Evolutionary conservation across 2,329 filamentous ascomycete species (phyloP).

Genomic region (Hortaea werneckii): DNA sequence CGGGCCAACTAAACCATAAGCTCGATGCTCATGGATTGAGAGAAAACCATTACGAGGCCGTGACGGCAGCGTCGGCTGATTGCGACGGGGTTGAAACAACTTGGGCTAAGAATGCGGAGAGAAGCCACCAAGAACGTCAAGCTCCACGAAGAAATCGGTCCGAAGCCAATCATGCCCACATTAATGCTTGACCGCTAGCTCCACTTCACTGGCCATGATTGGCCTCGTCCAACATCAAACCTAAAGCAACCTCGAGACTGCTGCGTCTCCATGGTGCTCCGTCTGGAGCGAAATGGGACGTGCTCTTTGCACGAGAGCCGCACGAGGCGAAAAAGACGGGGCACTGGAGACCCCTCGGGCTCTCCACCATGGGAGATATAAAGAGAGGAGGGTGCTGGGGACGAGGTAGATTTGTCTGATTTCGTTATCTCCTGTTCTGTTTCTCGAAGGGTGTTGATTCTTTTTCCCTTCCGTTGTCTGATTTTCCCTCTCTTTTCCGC

Average conservation of each 20-base stretch:
- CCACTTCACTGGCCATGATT: not conserved
- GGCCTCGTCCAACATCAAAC: not conserved
- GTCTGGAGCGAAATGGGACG: not conserved
- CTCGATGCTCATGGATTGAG: no score
- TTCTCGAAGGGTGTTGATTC: no score
- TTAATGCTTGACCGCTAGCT: not conserved
- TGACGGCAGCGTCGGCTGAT: no score
- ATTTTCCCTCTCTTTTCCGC: no score
- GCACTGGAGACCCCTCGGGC: not conserved
- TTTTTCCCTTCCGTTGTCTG: no score
- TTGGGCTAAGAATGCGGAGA: not conserved
- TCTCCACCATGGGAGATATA: no score
- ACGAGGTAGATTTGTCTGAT: no score
- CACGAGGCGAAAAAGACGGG: not conserved
- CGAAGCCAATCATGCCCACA: not conserved
- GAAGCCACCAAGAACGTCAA: not conserved
- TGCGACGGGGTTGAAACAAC: no score
- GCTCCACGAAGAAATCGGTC: conserved; percentile 1
- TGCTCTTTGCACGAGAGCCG: not conserved
- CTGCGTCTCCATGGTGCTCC: not conserved
- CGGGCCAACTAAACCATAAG: no score
- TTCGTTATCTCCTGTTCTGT: no score
- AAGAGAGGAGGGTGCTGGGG: no score
- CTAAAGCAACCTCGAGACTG: not conserved
- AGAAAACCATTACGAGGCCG: no score